Evolutionary conservation across 2,329 filamentous ascomycete species (phyloP), one percentile per base, ranked within the genome.

Genomic region (Aspergillus sergii): DNA sequence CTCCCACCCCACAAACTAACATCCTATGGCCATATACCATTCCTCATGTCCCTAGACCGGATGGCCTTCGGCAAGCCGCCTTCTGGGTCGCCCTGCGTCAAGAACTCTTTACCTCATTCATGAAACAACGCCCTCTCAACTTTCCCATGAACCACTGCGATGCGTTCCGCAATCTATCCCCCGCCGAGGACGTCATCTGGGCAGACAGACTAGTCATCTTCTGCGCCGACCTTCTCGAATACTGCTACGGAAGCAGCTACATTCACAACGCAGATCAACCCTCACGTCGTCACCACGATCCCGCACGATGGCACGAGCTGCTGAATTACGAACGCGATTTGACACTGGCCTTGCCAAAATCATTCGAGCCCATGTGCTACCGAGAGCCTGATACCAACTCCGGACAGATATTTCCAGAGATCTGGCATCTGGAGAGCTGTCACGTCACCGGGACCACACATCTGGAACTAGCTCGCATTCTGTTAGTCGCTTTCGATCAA

Each of bases 161-260:
- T 26, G 72, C 74, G 1, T 75, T 79, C 21, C 73, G 75, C 1
- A 72, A 69, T 39, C 74, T 76, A 9, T 74, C 76, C 11, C 74
- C 73, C 2, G 73, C 78, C 4, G 69, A 71, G 6, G 70, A 75
- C 32, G 67, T 68, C 21, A 68, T 78, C 16, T 79, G 76, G 76
- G 72, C 66, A 28, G 66, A 89, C 71, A 81, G 86, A 19, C 85
- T 87, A 19, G 82, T 90, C 0, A 82, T 87, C 3, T 84, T 88
- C 68, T 87, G 86, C 59, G 86, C 86, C n/a, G 86, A 89, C 64
- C 85, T 89, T 1, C 75, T 90, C 19, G 86, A 88, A 64, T 88
- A 84, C 68, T 90, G 88, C 71, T 89, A 89, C 69, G 65, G 76
- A 62, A 65, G 74, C 14, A 54, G 51, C 32, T 23, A 54, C 14